Base-by-base conservation (phyloP, 257 asterid species). In the Agastache rugosa region DNA sequence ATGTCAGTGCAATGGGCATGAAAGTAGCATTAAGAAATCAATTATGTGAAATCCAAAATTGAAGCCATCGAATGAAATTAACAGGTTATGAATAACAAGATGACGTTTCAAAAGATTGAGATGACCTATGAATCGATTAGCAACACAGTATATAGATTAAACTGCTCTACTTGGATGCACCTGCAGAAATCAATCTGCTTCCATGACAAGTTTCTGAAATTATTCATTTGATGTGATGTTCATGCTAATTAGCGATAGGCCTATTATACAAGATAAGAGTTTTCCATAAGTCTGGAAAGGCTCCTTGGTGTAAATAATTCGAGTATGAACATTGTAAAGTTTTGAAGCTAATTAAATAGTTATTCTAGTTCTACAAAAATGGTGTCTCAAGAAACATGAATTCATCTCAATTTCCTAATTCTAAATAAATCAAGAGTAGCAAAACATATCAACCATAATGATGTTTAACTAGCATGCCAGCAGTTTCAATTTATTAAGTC, bases 21-120 rank as follows among this genome's bases (percentile, higher is more conserved):
- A 15, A 69, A 73, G 64, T 55, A 79, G 73, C 69, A 76, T 39
- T 51, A 66, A 35, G 20, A 54, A 74, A 74, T 41, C 45, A 67
- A 54, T 35, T 71, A 6, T 22, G 54, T 41, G 34, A 29, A 55
- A 77, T 69, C 41, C 64, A 70, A 54, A 34, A 63, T 8, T 54
- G n/a, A 63, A 47, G 63, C 34, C 47, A 29, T 51, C 23, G 34
- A 37, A 62, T 42, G 39, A 47, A 61, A 53, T 31, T 60, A 61
- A 68, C 71, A 67, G 67, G 45, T 58, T 51, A 34, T 11, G 65
- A 51, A 77, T 53, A 41, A 64, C 39, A 31, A 63, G 22, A 53
- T 2, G 64, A n/a, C 16, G 42, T n/a, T 11, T 73, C 22, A 35
- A 65, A 56, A 20, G 29, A 55, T 25, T 20, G 39, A 64, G 39